Conservation (phyloP, 331 rosid genomes). For the Stylosanthes scabra region DNA sequence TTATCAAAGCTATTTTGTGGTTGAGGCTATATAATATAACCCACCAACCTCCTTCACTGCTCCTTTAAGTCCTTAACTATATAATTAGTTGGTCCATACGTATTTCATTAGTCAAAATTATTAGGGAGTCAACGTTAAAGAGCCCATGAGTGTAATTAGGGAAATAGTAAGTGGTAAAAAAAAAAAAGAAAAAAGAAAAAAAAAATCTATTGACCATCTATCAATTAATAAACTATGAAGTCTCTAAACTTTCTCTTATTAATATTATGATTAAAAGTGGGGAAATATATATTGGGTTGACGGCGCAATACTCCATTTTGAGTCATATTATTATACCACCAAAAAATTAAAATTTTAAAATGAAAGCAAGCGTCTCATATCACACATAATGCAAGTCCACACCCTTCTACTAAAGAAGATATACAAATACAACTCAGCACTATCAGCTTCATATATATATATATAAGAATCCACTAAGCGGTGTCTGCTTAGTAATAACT, state of each 20-base stretch:
- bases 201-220: too few species aligned
- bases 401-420: slow-evolving; percentile 45
- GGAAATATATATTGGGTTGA: slow-evolving; percentile 46
- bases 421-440: neutral
- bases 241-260: too few species aligned
- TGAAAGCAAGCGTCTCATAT: neutral
- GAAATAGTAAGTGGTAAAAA: too few species aligned
- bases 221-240: too few species aligned
- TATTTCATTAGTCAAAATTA: slow-evolving; percentile 35
- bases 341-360: neutral
- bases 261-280: neutral
- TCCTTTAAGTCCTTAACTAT: slow-evolving; percentile 1
- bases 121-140: too few species aligned
- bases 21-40: slow-evolving; percentile 2
- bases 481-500: slow-evolving; percentile 24
- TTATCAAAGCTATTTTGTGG: neutral
- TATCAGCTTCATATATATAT: slow-evolving; percentile 33
- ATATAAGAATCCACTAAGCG: slow-evolving; percentile 44
- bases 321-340: slow-evolving; percentile 31
- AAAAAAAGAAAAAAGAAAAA: too few species aligned
- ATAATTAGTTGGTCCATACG: slow-evolving; percentile 43
- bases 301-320: slow-evolving; percentile 65
- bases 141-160: too few species aligned
- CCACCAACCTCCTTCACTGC: neutral
- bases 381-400: slow-evolving; percentile 35